Conservation (phyloP, 1,284 basidiomycete genomes). For the Marasmius fiardii region DNA sequence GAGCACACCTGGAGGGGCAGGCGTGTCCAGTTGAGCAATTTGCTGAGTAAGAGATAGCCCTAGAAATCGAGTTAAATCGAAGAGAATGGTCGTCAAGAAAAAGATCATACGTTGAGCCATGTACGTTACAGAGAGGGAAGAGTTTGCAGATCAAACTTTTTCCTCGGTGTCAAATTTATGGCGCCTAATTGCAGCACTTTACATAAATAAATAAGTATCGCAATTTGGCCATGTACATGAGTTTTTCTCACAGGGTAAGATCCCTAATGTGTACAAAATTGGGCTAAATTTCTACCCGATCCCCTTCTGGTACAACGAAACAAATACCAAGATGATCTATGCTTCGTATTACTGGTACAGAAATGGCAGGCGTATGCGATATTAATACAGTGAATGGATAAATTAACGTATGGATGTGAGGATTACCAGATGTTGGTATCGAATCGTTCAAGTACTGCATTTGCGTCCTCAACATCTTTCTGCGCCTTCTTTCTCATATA, state of each 20-base stretch:
- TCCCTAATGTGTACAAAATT: no score
- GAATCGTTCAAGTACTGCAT: slow-evolving; percentile 78
- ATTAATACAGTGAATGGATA: not conserved
- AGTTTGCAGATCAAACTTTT: not conserved
- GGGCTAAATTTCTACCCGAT: no score
- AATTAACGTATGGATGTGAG: not conserved
- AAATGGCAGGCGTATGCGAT: not conserved
- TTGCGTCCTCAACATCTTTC: slow-evolving; percentile 89
- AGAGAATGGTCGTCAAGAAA: not conserved
- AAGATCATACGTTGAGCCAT: not conserved
- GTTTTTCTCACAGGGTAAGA: no score
- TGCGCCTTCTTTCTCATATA: slow-evolving; percentile 97
- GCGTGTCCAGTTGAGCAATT: slow-evolving; percentile 73
- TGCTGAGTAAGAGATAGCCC: slow-evolving; percentile 77
- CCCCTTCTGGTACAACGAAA: no score
- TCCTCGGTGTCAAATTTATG: not conserved
- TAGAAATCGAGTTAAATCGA: slow-evolving; percentile 20
- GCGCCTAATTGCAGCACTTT: not conserved
- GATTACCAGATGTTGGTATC: slow-evolving; percentile 63
- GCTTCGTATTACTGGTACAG: no score
- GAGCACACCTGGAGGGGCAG: slow-evolving; percentile 61
- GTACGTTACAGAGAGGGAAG: not conserved
- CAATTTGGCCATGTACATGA: no score
- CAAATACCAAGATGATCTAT: no score
- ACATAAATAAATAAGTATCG: no score